These are phyloP conservation scores for Teratosphaeriaceae sp. DNA, from an alignment of 2,329 filamentous ascomycete genomes.

Conservation along the genomic window DNA sequence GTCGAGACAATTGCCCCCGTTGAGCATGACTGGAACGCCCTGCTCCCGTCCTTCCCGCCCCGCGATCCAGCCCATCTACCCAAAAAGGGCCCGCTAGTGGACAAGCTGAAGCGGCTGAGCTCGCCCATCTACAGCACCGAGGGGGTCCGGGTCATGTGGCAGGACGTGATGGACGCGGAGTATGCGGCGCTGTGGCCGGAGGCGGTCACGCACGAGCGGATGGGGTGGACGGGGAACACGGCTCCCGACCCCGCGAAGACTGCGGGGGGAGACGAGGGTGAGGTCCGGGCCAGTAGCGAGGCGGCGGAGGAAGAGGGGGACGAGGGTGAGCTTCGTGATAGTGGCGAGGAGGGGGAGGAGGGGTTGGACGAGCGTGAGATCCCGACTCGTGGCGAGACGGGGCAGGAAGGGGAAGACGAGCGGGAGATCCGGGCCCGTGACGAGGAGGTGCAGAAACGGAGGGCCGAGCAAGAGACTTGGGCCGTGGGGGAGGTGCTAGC, in stretches of 20 bases:
- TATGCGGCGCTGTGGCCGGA: slow-evolving; percentile 30
- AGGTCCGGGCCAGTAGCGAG: no score
- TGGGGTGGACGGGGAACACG: slow-evolving; percentile 22
- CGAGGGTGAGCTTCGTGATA: background rate
- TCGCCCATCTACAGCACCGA: slow-evolving; percentile 18
- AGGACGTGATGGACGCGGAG: slow-evolving; percentile 32
- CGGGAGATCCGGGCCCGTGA: no score
- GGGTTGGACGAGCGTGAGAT: no score
- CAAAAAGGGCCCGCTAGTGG: slow-evolving; percentile 9
- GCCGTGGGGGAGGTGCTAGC: no score
- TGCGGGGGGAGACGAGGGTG: background rate
- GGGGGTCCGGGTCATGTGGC: slow-evolving; percentile 29
- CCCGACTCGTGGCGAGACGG: no score
- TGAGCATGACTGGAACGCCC: background rate
- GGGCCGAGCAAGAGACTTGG: no score
- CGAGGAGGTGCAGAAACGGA: no score
- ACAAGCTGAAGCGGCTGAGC: slow-evolving; percentile 8
- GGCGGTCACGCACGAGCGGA: slow-evolving; percentile 23
- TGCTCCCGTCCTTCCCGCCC: slow-evolving; percentile 17
- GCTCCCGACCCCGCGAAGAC: slow-evolving; percentile 13
- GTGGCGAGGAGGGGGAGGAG: background rate
- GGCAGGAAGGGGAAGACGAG: no score
- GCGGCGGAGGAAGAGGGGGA: slow-evolving; percentile 2
- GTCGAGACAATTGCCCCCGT: no score
- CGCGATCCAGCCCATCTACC: slow-evolving; percentile 5